Conservation (phyloP, 768 basidiomycete species). For the Lentinula boryana region DNA sequence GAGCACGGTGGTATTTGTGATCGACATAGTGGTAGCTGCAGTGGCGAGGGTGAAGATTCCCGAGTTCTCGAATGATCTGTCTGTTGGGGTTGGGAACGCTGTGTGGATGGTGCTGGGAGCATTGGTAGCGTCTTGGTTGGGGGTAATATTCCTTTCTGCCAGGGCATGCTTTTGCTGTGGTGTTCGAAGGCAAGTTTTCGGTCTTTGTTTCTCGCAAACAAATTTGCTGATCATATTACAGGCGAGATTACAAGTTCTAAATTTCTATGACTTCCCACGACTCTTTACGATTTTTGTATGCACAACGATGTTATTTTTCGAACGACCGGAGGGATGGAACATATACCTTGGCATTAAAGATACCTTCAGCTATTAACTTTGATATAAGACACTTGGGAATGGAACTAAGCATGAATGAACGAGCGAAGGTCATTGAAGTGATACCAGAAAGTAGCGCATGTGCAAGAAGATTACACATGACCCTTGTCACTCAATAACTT, state of each 20-base stretch:
- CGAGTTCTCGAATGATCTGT: conserved; percentile 33
- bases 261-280: neutral
- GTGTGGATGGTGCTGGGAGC: conserved; percentile 69
- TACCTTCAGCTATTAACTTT: neutral
- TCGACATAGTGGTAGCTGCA: conserved; percentile 58
- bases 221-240: neutral
- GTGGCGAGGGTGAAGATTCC: conserved; percentile 40
- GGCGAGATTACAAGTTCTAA: neutral
- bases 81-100: conserved; percentile 55
- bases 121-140: conserved; percentile 50
- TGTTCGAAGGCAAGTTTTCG: conserved; percentile 33
- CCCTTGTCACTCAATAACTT: neutral
- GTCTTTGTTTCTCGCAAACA: neutral
- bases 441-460: neutral
- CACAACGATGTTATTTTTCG: neutral
- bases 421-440: neutral
- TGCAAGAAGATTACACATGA: neutral
- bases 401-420: neutral
- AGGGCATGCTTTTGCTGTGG: conserved; percentile 67
- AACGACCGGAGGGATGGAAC: neutral
- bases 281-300: neutral
- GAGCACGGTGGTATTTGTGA: conserved; percentile 47
- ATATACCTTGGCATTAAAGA: neutral
- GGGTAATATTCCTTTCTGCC: conserved; percentile 55
- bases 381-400: neutral